Evolutionary conservation across 345 rosid genomes (phyloP).

Genomic region (Kandelia obovata): DNA sequence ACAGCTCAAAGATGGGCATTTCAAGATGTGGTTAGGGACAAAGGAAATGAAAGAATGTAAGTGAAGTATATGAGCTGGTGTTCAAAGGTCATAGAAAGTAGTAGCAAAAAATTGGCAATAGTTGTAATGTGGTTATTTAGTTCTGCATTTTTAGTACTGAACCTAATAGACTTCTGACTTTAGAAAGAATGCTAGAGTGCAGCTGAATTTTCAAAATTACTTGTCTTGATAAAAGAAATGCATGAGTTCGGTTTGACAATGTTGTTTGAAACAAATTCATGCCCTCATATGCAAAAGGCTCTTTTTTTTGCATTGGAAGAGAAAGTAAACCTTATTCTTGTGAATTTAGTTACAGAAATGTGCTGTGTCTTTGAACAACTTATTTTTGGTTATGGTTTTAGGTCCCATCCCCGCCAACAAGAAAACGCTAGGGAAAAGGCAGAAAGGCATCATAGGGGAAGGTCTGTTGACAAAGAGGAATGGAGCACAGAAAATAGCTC

Average conservation of each 20-base stretch:
- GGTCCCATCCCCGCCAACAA: constrained; percentile 90
- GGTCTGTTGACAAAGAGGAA: constrained; percentile 8
- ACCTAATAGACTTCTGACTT: no score
- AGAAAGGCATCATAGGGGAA: constrained; percentile 12
- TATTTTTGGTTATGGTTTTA: constrained; percentile 26
- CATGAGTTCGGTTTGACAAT: no score
- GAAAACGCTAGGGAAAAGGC: constrained; percentile 40
- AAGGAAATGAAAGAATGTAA: neutral
- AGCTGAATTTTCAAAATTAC: no score
- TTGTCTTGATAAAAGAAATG: no score
- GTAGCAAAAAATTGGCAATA: neutral
- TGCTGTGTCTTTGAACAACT: neutral
- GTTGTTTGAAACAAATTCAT: no score
- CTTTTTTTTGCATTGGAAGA: neutral
- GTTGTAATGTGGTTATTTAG: no score
- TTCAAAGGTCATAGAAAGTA: neutral
- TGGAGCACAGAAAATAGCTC: constrained; percentile 12
- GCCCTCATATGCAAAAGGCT: no score
- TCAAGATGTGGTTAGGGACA: neutral
- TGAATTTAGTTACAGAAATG: neutral
- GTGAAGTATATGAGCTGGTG: neutral
- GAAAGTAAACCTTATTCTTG: neutral
- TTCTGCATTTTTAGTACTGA: no score
- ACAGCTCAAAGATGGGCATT: neutral
- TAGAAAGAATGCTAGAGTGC: no score